A percentile compares a stretch with the other conserved stretches of the same genome.
Evolutionary conservation across 148 eudicot genomes (phyloP).

Genomic region (Arctostaphylos glauca): DNA sequence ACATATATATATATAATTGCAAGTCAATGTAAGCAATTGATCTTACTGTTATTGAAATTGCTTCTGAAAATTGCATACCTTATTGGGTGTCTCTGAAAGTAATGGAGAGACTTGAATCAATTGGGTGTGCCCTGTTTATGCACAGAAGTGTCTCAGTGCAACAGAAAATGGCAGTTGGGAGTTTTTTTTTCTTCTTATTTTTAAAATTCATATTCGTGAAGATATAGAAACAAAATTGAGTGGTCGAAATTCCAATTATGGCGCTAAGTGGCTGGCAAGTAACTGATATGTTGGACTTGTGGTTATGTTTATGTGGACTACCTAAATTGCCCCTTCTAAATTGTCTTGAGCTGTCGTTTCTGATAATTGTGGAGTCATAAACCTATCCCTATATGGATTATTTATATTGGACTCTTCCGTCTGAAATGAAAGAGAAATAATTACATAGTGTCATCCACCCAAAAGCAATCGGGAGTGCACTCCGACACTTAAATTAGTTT

Average conservation of each 20-base stretch:
- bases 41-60: neutral
- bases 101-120: neutral
- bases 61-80: neutral
- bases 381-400: too few species aligned
- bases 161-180: constrained; percentile 7
- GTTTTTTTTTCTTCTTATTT: neutral
- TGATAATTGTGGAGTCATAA: too few species aligned
- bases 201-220: neutral
- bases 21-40: neutral
- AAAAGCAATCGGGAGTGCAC: too few species aligned
- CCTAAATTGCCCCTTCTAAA: neutral
- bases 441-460: too few species aligned
- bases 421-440: too few species aligned
- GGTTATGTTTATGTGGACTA: neutral
- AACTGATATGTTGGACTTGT: neutral
- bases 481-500: too few species aligned
- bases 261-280: constrained; percentile 5
- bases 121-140: neutral
- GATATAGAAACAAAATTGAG: neutral
- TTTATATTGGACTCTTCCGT: too few species aligned
- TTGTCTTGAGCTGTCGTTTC: neutral
- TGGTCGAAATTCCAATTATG: constrained; percentile 16
- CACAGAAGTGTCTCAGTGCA: neutral
- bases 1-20: neutral
- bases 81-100: neutral